A percentile compares a stretch with the other conserved stretches of the same genome.
Conservation (phyloP, 2,329 filamentous ascomycete genomes). For the Celoporthe dispersa region DNA sequence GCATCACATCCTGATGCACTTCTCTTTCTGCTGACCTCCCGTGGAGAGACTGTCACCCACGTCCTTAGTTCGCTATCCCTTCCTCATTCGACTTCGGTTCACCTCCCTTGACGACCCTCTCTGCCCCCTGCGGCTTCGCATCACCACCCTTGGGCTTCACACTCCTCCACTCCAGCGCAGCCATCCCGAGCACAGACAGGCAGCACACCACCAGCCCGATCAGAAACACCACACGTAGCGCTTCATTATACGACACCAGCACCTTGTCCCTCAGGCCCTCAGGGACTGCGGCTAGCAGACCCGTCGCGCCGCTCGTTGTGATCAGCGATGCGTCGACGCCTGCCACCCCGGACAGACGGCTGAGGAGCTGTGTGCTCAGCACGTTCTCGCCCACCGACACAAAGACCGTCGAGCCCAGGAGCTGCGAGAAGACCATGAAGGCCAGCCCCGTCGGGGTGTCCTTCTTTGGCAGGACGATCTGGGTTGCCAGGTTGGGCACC, state of each 20-base stretch:
- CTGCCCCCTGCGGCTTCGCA: neutral
- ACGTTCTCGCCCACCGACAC: constrained; percentile 51
- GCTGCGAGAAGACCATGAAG: constrained; percentile 52
- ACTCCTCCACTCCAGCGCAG: constrained; percentile 62
- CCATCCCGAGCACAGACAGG: constrained; percentile 53
- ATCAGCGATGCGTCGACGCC: constrained; percentile 41
- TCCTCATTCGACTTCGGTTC: neutral
- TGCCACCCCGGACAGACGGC: constrained; percentile 38
- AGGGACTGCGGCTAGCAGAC: constrained; percentile 54
- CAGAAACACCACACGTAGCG: constrained; percentile 59
- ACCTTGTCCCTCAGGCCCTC: constrained; percentile 51
- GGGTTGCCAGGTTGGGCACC: constrained; percentile 43
- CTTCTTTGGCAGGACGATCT: constrained; percentile 47
- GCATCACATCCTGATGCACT: neutral
- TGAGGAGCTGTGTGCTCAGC: constrained; percentile 41
- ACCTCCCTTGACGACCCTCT: neutral
- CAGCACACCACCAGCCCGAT: constrained; percentile 56
- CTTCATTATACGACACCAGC: constrained; percentile 59
- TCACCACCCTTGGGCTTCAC: constrained; percentile 14
- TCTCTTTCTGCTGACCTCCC: neutral
- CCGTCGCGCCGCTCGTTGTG: constrained; percentile 49
- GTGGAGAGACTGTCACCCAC: neutral
- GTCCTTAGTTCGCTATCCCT: neutral
- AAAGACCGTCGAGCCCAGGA: constrained; percentile 51
- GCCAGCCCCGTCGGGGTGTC: constrained; percentile 51